A percentile compares a stretch with the other conserved stretches of the same genome.
Conservation (phyloP, 441 rosid genomes). For the Macaranga tanarius region DNA sequence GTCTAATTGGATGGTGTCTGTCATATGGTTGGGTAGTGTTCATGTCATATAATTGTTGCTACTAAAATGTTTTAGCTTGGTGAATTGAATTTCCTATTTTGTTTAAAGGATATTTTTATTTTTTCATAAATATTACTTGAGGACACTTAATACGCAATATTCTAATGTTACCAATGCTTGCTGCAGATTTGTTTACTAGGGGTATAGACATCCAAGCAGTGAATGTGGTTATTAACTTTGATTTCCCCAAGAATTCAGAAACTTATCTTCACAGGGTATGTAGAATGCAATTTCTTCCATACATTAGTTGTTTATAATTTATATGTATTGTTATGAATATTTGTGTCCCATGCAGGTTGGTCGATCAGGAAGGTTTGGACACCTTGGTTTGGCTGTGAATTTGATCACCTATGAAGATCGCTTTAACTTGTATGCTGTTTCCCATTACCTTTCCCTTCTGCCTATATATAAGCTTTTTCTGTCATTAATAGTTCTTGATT, state of each 20-base stretch:
- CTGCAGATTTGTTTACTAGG: slow-evolving; percentile 89
- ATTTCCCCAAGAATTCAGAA: slow-evolving; percentile 93
- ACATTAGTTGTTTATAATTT: background rate
- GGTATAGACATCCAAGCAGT: slow-evolving; percentile 99
- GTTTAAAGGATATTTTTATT: background rate
- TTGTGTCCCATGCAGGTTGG: slow-evolving; percentile 61
- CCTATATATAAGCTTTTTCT: background rate
- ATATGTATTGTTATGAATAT: slow-evolving; percentile 4
- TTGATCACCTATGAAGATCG: slow-evolving; percentile 97
- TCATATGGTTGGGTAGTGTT: background rate
- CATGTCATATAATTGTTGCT: background rate
- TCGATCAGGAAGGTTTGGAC: slow-evolving; percentile 98
- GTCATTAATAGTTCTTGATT: slow-evolving; percentile 14
- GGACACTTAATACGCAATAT: slow-evolving; percentile 1
- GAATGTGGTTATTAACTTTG: slow-evolving; percentile 95
- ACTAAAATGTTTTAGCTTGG: background rate
- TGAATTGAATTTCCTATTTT: background rate
- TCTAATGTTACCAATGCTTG: slow-evolving; percentile 24
- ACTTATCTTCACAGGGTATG: slow-evolving; percentile 98
- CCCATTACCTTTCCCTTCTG: slow-evolving; percentile 8
- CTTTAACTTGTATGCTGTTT: slow-evolving; percentile 71
- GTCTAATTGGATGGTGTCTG: background rate
- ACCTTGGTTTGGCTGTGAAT: slow-evolving; percentile 98
- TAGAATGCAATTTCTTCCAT: background rate
- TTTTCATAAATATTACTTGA: background rate